Base-by-base conservation (phyloP, 371 early-diverging fungal genomes). In the Saksenaea vasiformis region DNA sequence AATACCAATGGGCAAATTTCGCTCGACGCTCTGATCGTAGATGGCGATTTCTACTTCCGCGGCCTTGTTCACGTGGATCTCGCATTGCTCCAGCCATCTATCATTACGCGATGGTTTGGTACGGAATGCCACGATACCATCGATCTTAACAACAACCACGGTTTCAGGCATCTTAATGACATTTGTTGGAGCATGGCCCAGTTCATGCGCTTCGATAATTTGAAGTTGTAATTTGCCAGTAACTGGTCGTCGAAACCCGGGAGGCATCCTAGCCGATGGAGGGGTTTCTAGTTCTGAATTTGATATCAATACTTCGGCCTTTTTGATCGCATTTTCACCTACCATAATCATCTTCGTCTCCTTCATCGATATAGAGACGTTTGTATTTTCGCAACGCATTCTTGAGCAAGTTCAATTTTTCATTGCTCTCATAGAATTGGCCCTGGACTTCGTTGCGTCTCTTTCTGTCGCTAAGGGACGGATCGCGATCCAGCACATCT, bases 11-110 rank as follows among this genome's bases (percentile, higher is more conserved):
- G 93, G 86, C 43, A 80, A 84, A 56, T 79, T 77, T 36, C 76
- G 65, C 14, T 88, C 87, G 47, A 85, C 82, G 13, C 83, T 79
- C 58, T 87, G 78, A 59, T 94, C 95, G 61, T 86, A 87, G 2
- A 96, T 75, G 14, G 90, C 85, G 31, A 98, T 72, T 73, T 98
- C 98, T 8, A 96, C 85, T 67, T 97, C 97, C n/a, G 90, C 88
- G 0, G 92, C 96, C 76, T 91, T 91, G 65, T 93, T 92, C 41
- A 95, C 90, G 41, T 86, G 83, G 26, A 95, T 79, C 54, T 88
- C 90, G 71, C 95, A 93, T 34, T 89, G 86, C 53, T 98, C 95
- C 70, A 74, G 84, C 73, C 76, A 95, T 39, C 85, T 83, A 44
- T 87, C 87, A 22, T 84, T 85, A 36, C 85, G 82, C 28, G 82